Base-by-base conservation (phyloP, 495 filamentous ascomycete species). In the Daldinia decipiens region DNA sequence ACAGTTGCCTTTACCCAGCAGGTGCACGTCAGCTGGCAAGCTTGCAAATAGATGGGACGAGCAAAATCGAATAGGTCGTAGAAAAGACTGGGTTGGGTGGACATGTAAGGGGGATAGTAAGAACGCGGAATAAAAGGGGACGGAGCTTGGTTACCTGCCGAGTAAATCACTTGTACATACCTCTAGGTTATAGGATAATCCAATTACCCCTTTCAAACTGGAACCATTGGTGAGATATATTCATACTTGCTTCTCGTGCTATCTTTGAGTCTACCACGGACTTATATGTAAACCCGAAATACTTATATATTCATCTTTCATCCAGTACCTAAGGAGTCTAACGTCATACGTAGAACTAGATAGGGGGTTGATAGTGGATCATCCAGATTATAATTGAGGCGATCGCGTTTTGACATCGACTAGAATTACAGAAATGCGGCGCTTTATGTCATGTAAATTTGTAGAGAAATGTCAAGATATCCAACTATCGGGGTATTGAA, bases 1-100 rank as follows among this genome's bases (percentile, higher is more conserved):
- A 87, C 85, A 39, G 79, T 86, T 58, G 81, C 82, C 54, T 84
- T 87, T 75, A 85, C 83, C 29, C 84, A 87, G 75, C 83, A 86
- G 78, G 43, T 86, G 60, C 83, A 87, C 77, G 79, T 87, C 65
- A 71, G 76, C 61, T 87, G 85, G 85, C 77, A 78, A 69, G 55
- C 76, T 19, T 87, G 85, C 74, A 80, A 74, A 58, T 75, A 53
- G 24, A 53, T 8, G 26, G 26, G 7, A 12, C 17, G 34, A n/a
- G 32, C n/a, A 6, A 43, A 53, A 47, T 21, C 19, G 9, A 47
- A 19, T 24, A 24, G 8, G 4, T 24, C 9, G 17, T 24, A 24
- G 19, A 17, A 3, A 24, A 47, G 43, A 2, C 5, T 11, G 17
- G 9, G 43, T 3, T 24, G 9, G 39, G n/a, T 40, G 39, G n/a